Conservation (phyloP, 306 rosid genomes). For the Glycine tomentella region DNA sequence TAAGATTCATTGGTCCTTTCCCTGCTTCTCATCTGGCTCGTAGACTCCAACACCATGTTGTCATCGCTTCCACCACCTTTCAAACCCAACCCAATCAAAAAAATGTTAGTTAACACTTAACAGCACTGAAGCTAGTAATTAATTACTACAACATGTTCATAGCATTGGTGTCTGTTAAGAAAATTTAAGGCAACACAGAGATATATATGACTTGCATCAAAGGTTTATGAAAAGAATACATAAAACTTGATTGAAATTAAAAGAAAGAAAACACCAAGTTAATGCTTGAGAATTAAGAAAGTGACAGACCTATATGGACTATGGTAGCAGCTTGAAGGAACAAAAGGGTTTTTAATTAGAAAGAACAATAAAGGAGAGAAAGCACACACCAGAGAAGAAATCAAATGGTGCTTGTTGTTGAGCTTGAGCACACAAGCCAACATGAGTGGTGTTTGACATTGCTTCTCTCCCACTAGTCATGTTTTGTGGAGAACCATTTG, state of each 20-base stretch:
- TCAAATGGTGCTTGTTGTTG: conserved; percentile 58
- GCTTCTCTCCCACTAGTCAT: conserved; percentile 54
- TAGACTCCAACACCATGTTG: too few relatives aligned
- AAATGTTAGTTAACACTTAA: neutral
- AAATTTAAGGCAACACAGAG: neutral
- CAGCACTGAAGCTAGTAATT: neutral
- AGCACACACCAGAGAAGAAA: conserved; percentile 64
- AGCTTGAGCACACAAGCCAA: conserved; percentile 40
- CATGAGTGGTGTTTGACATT: conserved; percentile 46
- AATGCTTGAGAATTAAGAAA: neutral
- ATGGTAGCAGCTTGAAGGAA: neutral
- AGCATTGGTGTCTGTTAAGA: neutral
- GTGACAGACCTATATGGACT: conserved; percentile 6
- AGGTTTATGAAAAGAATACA: neutral
- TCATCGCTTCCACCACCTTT: conserved; percentile 49
- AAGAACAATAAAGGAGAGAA: neutral
- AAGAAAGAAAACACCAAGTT: neutral
- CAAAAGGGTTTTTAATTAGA: neutral
- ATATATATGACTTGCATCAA: too few relatives aligned
- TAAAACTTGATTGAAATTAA: neutral
- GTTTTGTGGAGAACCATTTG: conserved; percentile 49
- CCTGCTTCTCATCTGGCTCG: conserved; percentile 49
- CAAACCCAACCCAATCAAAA: neutral
- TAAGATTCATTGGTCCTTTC: conserved; percentile 47
- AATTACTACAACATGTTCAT: neutral